These are phyloP conservation scores for Neobulgaria alba DNA, from an alignment of 2,329 filamentous ascomycete genomes.

Conservation along the genomic window DNA sequence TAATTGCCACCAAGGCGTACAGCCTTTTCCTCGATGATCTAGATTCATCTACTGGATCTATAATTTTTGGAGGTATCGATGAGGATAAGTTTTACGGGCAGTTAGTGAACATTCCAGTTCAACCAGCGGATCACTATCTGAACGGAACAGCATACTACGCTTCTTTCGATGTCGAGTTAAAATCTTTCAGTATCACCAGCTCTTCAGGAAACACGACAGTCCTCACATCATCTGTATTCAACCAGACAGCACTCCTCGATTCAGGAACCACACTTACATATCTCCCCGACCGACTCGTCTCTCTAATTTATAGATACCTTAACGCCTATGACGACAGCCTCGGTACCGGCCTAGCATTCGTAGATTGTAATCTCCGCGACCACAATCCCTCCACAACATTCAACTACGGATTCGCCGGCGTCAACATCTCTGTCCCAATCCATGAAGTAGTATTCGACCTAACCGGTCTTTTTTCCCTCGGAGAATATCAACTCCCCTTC, in stretches of 20 bases:
- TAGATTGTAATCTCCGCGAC: constrained; percentile 35
- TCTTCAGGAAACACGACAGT: constrained; percentile 29
- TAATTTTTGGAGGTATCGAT: constrained; percentile 39
- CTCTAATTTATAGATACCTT: constrained; percentile 29
- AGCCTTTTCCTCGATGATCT: constrained; percentile 28
- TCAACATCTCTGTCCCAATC: constrained; percentile 35
- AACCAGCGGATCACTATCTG: too few relatives aligned
- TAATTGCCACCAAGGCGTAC: constrained; percentile 35
- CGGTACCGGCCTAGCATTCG: constrained; percentile 9
- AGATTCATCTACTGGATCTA: constrained; percentile 22
- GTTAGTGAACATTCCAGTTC: not conserved
- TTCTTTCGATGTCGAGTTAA: constrained; percentile 20
- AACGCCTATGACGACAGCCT: constrained; percentile 31
- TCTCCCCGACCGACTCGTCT: constrained; percentile 46
- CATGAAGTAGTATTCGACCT: constrained; percentile 35
- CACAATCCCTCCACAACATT: constrained; percentile 30
- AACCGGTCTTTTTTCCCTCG: constrained; percentile 4
- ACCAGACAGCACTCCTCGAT: constrained; percentile 47
- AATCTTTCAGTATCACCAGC: constrained; percentile 15
- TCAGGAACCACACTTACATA: constrained; percentile 59
- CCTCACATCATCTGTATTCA: constrained; percentile 20
- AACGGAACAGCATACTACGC: too few relatives aligned
- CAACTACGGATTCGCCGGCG: constrained; percentile 39
- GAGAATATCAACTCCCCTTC: constrained; percentile 6
- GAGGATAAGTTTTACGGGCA: constrained; percentile 7